A percentile compares a stretch with the other conserved stretches of the same genome.
Evolutionary conservation across 169 alveolate species (phyloP).

Genomic region (Fabrea salina): DNA sequence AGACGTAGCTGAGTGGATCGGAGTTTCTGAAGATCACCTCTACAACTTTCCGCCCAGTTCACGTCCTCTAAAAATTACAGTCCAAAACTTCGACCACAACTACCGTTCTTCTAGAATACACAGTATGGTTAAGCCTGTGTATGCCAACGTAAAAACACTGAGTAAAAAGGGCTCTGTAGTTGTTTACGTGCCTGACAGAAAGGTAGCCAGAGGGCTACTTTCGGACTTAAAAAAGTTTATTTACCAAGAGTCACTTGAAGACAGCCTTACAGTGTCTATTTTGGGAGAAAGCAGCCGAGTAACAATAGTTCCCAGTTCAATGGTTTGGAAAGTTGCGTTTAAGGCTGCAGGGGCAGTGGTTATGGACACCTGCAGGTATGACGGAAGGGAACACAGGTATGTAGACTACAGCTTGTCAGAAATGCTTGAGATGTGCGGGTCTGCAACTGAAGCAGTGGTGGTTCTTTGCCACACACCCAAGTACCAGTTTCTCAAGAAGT

Average conservation of each 20-base stretch:
- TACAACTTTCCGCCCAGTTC: constrained; percentile 82
- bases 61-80: constrained; percentile 70
- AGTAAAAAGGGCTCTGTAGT: constrained; percentile 73
- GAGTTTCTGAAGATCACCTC: constrained; percentile 61
- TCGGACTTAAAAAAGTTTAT: constrained; percentile 88
- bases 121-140: constrained; percentile 89
- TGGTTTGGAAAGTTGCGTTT: not conserved
- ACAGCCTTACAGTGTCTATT: too few relatives aligned
- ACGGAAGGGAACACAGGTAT: constrained; percentile 81
- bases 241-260: too few relatives aligned
- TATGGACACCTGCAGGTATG: constrained; percentile 43
- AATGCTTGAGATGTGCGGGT: constrained; percentile 91
- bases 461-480: constrained; percentile 89
- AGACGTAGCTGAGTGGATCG: constrained; percentile 89
- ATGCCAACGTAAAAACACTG: constrained; percentile 57
- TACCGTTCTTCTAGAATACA: constrained; percentile 83
- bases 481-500: constrained; percentile 94
- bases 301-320: not conserved
- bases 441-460: constrained; percentile 6
- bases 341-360: not conserved
- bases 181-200: constrained; percentile 93
- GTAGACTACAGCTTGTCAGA: constrained; percentile 95
- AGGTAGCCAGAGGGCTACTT: constrained; percentile 93
- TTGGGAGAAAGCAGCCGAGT: not conserved
- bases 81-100: constrained; percentile 83